These are phyloP conservation scores for Saccharomycopsis sp. DNA, from an alignment of 805 yeast species.

Conservation along the genomic window DNA sequence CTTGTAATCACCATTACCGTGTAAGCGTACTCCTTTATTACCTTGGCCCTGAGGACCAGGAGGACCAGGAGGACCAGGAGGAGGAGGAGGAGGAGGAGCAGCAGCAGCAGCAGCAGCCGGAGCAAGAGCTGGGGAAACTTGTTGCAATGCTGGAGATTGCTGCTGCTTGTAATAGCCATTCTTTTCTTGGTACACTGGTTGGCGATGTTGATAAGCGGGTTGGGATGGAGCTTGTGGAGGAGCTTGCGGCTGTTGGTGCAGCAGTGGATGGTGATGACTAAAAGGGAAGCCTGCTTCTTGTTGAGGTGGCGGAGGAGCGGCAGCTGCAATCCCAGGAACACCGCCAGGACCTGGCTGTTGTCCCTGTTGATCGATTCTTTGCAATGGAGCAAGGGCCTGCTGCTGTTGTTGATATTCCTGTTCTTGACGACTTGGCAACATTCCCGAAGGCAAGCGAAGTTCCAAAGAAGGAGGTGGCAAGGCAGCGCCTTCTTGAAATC, in stretches of 20 bases:
- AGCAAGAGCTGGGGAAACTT: conserved; percentile 9
- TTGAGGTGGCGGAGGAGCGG: conserved; percentile 22
- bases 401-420: conserved; percentile 11
- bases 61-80: too few relatives aligned
- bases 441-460: conserved; percentile 52
- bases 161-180: conserved; percentile 13
- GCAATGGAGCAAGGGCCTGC: conserved; percentile 2
- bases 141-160: conserved; percentile 17
- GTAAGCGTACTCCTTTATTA: too few relatives aligned
- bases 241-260: conserved; percentile 4
- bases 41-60: too few relatives aligned
- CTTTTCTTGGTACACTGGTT: conserved; percentile 13
- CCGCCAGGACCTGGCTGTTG: background rate
- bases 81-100: background rate
- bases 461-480: conserved; percentile 66
- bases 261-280: background rate
- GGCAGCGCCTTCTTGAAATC: conserved; percentile 56
- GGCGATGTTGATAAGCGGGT: conserved; percentile 2
- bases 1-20: too few relatives aligned
- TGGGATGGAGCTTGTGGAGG: conserved; percentile 1
- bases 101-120: conserved; percentile 9
- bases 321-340: background rate
- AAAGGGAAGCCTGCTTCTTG: conserved; percentile 19
- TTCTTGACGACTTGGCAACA: conserved; percentile 42
- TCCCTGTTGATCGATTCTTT: background rate